Evolutionary conservation across 73 alveolate genomes (phyloP).

Genomic region (Tetrahymena thermophila): DNA sequence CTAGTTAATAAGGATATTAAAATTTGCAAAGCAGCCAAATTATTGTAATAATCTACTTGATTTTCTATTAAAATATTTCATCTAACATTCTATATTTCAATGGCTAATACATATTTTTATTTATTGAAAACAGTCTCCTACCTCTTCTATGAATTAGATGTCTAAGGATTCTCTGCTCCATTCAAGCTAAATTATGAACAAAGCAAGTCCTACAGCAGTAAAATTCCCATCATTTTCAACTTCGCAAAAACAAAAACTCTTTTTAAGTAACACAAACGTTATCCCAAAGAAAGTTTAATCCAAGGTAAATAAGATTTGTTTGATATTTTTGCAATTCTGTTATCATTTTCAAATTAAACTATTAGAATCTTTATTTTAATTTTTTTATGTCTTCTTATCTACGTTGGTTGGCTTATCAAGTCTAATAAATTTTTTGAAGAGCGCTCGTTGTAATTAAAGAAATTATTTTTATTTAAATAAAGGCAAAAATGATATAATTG

Average conservation of each 20-base stretch:
- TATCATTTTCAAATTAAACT: background rate
- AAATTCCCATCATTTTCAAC: background rate
- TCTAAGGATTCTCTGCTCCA: background rate
- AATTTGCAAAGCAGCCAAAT: background rate
- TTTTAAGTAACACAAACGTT: background rate
- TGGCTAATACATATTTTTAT: background rate
- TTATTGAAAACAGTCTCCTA: background rate
- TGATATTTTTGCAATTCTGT: background rate
- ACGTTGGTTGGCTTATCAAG: background rate
- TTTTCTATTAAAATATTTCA: background rate
- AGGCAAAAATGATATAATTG: background rate
- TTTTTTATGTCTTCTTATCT: background rate
- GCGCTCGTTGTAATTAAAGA: background rate
- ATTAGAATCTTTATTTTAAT: background rate
- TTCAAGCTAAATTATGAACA: background rate
- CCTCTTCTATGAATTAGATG: background rate
- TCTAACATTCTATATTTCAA: background rate
- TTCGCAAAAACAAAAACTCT: background rate
- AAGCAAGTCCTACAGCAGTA: background rate
- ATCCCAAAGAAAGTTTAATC: background rate
- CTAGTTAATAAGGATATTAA: background rate
- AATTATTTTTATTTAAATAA: background rate
- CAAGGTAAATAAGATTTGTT: background rate
- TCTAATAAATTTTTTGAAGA: background rate
- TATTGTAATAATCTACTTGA: background rate